Base-by-base conservation (phyloP, 257 asterid genomes). In the Cruciata laevipes region DNA sequence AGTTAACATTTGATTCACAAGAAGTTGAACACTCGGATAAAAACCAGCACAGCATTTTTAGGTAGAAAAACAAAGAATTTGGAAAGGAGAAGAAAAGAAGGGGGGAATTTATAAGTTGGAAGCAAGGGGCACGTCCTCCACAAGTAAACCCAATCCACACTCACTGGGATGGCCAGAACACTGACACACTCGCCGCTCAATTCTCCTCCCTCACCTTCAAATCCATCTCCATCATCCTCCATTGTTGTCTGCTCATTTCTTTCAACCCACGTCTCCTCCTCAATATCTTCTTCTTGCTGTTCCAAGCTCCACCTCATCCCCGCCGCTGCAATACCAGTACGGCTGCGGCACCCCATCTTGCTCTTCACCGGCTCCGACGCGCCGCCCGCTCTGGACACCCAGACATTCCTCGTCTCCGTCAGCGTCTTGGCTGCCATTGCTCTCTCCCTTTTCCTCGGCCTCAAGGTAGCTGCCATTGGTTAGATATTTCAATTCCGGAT, bases 381-480 rank as follows among this genome's bases (percentile, higher is more conserved):
- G 1, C 87, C 91, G 3, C 88, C 91, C 12, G 11, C 79, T 44
- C 75, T 89, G 57, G 96, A 92, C 74, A 92, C 98, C 1, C 98
- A 92, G 81, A 87, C 97, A 3, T 85, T 87, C 76, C 78, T 92
- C 77, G 89, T 81, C 57, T 84, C 89, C 24, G 83, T 79, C 58
- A 87, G 97, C 65, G 97, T 92, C 69, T 79, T 89, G 78, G 84
- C 78, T 71, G 98, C 98, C 66, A 89, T 92, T 86, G 80, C 79
- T 52, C 89, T 89, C 68, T 87, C 97, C 60, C 96, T 92, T 16
- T 38, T 87, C 80, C 95, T 89, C 62, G 97, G 97, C 37, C 87
- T 91, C 73, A 91, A 89, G 96, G 98, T 89, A 72, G 17, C 4
- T 35, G 4, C n/a, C n/a, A 27, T 27, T 8, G 2, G 13, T 37